Conservation (phyloP, 108 stramenopile genomes). For the Aurantiochytrium sp. region DNA sequence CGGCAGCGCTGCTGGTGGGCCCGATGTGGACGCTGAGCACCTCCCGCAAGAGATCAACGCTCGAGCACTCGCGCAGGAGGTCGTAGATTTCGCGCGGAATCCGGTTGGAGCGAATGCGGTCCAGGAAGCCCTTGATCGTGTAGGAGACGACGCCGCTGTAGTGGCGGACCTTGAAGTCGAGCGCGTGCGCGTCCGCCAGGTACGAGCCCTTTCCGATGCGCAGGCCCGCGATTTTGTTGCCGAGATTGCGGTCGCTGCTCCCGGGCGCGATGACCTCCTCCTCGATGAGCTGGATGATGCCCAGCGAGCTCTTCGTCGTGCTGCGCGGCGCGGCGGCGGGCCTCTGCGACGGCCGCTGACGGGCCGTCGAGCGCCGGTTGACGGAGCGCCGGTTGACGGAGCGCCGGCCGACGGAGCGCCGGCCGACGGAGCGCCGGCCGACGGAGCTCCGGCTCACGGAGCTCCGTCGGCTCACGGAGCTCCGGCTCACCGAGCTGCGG, state of each 20-base stretch:
- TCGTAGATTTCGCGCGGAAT: background rate
- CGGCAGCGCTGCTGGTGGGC: background rate
- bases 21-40: background rate
- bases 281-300: conserved; percentile 1
- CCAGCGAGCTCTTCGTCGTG: background rate
- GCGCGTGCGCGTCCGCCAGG: background rate
- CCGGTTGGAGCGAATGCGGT: background rate
- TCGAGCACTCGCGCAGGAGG: background rate
- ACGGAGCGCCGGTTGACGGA: too few species aligned
- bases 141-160: background rate
- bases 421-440: too few species aligned
- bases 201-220: background rate
- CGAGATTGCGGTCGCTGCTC: background rate
- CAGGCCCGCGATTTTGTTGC: background rate
- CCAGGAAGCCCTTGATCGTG: background rate
- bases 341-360: too few species aligned
- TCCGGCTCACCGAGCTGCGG: background rate
- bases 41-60: background rate
- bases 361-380: too few species aligned
- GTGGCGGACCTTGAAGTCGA: background rate
- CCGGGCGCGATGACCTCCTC: background rate
- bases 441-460: background rate
- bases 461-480: background rate
- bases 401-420: too few species aligned
- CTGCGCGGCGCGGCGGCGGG: background rate